Percentiles rank a stretch among this genome's conserved stretches.
Conservation (phyloP, 2,329 filamentous ascomycete species). For the Aspergillaceae sp. region DNA sequence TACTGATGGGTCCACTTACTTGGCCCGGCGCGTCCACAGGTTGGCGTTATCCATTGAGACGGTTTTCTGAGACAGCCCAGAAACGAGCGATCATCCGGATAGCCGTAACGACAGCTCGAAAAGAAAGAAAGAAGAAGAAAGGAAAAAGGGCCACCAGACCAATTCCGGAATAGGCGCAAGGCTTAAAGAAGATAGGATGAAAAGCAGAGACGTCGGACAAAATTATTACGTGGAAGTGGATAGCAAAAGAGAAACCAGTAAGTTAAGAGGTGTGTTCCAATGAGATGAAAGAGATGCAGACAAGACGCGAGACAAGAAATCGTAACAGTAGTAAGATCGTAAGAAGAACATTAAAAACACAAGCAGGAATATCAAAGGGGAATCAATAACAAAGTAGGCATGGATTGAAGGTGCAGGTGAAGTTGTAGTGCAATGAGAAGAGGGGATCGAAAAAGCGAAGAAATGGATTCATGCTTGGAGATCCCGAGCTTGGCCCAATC, state of each 20-base stretch:
- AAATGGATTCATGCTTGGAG: constrained; percentile 12
- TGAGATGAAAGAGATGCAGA: too few relatives aligned
- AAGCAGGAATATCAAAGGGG: too few relatives aligned
- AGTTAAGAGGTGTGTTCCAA: too few relatives aligned
- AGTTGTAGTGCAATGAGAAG: constrained; percentile 2
- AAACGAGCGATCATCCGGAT: constrained; percentile 31
- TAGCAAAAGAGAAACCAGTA: too few relatives aligned
- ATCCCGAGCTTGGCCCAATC: constrained; percentile 28
- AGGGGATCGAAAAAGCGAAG: not conserved
- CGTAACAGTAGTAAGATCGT: not conserved
- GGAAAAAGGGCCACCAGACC: too few relatives aligned
- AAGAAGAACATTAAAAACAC: too few relatives aligned
- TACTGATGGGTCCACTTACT: constrained; percentile 27
- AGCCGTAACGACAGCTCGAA: constrained; percentile 1
- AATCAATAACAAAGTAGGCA: too few relatives aligned
- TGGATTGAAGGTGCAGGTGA: not conserved
- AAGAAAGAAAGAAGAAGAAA: constrained; percentile 1
- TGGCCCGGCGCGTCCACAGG: constrained; percentile 42
- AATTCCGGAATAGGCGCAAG: too few relatives aligned
- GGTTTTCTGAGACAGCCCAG: constrained; percentile 26
- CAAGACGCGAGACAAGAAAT: not conserved
- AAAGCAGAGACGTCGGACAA: too few relatives aligned
- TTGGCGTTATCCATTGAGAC: constrained; percentile 43
- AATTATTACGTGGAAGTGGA: too few relatives aligned
- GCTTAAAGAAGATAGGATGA: too few relatives aligned